Base-by-base conservation (phyloP, 2,329 filamentous ascomycete genomes). In the Aspergillus calidoustus region DNA sequence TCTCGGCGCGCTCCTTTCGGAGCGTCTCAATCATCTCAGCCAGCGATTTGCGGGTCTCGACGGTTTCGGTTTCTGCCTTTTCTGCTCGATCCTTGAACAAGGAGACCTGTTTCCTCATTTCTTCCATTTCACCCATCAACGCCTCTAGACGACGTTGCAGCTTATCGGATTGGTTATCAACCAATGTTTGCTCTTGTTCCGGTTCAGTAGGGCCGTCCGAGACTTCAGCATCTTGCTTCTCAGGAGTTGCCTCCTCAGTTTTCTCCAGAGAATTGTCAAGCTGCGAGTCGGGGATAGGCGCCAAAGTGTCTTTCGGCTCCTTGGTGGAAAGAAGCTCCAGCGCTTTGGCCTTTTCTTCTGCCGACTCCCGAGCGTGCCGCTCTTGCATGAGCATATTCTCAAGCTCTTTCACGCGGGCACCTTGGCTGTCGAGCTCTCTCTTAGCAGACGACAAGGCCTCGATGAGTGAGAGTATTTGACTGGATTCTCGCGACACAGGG, bases 1-100 rank as follows among this genome's bases (percentile, higher is more conserved):
- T 66, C 86, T 86, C 68, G 88, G 87, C 68, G 41, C 76, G 77
- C 64, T 93, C 88, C 69, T 82, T 84, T 57, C 93, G 87, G 59
- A 97, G 90, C 67, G 90, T 89, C 69, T 91, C 83, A 13, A 97
- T 89, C 92, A 98, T 95, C 73, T 97, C 91, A 1, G 91, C 89
- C 49, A 99, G 79, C 1, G 89, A 90, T 75, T 90, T 89, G 58
- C 90, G 88, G 57, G 89, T 87, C 47, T 86, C 83, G 58, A 89
- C 87, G 50, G 89, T 86, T 69, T 97, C 93, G 8, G 85, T 81
- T 74, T 98, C 94, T 3, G 93, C 93, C 61, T 82, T 84, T 75
- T 97, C 91, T 8, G 93, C 93, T 31, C 92, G 88, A 59, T 86
- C 81, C 70, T 89, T 89, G 80, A 91, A 97, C 7, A 83, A 80